Evolutionary conservation across 2,329 filamentous ascomycete genomes (phyloP).

Genomic region (Incumbomyces delicatus): DNA sequence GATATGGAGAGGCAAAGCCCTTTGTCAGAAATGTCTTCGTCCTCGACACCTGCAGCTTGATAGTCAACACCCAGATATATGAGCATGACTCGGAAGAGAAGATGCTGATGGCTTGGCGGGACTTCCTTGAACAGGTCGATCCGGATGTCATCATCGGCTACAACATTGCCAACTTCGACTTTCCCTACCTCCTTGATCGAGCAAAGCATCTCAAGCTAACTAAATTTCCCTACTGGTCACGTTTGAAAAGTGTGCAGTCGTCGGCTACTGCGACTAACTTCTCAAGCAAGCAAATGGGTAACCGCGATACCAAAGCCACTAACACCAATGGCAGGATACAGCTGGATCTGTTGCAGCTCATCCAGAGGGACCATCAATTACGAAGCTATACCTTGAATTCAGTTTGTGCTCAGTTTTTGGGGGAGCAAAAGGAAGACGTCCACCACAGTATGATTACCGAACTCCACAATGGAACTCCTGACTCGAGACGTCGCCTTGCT

Average conservation of each 20-base stretch:
- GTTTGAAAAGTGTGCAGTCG: constrained; percentile 62
- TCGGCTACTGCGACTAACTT: constrained; percentile 72
- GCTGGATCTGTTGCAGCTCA: constrained; percentile 83
- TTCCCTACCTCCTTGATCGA: constrained; percentile 85
- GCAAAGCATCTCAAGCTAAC: constrained; percentile 72
- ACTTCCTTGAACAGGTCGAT: constrained; percentile 82
- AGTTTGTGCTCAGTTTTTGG: constrained; percentile 85
- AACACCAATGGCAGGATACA: constrained; percentile 93
- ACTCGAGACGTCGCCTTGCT: constrained; percentile 80
- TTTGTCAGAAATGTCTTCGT: constrained; percentile 97
- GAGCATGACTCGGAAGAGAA: constrained; percentile 72
- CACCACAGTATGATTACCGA: constrained; percentile 99
- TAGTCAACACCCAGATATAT: constrained; percentile 88
- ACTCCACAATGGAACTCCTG: constrained; percentile 88
- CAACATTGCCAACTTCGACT: constrained; percentile 98
- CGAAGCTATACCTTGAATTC: constrained; percentile 97
- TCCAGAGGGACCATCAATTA: constrained; percentile 89
- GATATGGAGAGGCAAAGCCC: constrained; percentile 89
- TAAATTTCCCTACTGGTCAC: constrained; percentile 79
- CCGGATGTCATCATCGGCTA: constrained; percentile 98
- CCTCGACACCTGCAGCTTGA: constrained; percentile 79
- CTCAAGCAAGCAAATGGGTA: constrained; percentile 97
- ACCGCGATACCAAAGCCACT: constrained; percentile 83
- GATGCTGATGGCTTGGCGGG: constrained; percentile 86
- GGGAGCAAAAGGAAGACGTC: constrained; percentile 97